These are phyloP conservation scores for Kodamaea jinghongensis DNA, from an alignment of 805 yeast species.

Conservation along the genomic window DNA sequence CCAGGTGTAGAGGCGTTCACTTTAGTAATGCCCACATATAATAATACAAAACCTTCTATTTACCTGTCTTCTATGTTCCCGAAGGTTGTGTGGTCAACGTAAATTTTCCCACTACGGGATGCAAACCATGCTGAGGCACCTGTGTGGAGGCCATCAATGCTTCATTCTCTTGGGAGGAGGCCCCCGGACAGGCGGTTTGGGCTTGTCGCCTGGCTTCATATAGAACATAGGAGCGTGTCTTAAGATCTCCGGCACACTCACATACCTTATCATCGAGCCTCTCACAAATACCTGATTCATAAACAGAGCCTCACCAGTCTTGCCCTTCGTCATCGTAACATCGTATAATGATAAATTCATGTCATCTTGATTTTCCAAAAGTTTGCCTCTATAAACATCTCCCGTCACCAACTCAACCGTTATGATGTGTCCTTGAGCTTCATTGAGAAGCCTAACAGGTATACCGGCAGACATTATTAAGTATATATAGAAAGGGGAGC, in stretches of 20 bases:
- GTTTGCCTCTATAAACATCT: slow-evolving; percentile 82
- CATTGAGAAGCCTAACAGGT: slow-evolving; percentile 83
- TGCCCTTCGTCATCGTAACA: slow-evolving; percentile 66
- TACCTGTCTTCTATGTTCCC: no score
- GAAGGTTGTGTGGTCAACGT: no score
- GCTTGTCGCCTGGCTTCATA: slow-evolving; percentile 53
- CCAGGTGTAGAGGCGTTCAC: no score
- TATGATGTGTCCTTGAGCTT: slow-evolving; percentile 84
- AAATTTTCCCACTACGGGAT: no score
- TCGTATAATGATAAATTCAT: slow-evolving; percentile 89
- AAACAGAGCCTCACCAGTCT: slow-evolving; percentile 69
- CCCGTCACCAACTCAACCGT: slow-evolving; percentile 84
- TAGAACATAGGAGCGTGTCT: slow-evolving; percentile 86
- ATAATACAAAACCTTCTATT: no score
- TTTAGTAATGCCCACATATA: no score
- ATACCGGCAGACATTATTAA: slow-evolving; percentile 68
- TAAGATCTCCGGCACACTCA: slow-evolving; percentile 85
- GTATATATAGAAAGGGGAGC: not conserved
- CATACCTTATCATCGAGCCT: slow-evolving; percentile 84
- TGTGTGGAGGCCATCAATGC: slow-evolving; percentile 14
- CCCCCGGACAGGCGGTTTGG: slow-evolving; percentile 63
- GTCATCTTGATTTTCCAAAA: slow-evolving; percentile 84
- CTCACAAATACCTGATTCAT: slow-evolving; percentile 85
- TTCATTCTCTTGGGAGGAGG: slow-evolving; percentile 37
- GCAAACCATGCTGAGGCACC: not conserved